A percentile compares a stretch with the other conserved stretches of the same genome.
phyloP scores from a whole-genome alignment of 2,329 filamentous ascomycete genomes.

The Gaeumannomyces sp. region DNA sequence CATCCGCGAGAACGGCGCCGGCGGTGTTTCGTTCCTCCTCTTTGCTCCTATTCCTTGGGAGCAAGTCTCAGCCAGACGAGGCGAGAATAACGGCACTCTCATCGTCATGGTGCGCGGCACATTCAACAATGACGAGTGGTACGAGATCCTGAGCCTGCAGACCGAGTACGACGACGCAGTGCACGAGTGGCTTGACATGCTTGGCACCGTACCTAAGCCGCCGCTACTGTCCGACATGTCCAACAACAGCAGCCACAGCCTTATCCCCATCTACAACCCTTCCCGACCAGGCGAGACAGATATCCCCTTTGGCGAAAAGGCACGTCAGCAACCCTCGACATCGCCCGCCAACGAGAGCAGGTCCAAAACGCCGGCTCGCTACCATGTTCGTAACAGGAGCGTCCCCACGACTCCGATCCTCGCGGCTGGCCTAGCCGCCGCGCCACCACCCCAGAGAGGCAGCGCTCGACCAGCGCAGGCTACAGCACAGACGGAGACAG shows the following conservation, averaged over 20 bases:
- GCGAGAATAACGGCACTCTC: constrained; percentile 64
- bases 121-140: constrained; percentile 62
- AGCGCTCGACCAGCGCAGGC: constrained; percentile 3
- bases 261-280: constrained; percentile 18
- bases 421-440: background rate
- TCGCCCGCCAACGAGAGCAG: constrained; percentile 18
- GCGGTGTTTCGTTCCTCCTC: constrained; percentile 68
- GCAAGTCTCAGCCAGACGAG: constrained; percentile 72
- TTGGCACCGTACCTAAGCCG: constrained; percentile 49
- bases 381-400: constrained; percentile 22
- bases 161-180: constrained; percentile 72
- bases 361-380: constrained; percentile 27
- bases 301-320: constrained; percentile 32
- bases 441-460: background rate
- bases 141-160: constrained; percentile 72
- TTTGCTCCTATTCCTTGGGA: constrained; percentile 79
- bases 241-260: background rate
- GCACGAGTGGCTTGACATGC: constrained; percentile 80
- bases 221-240: constrained; percentile 26
- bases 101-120: constrained; percentile 79
- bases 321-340: constrained; percentile 14
- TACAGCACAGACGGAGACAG: constrained; percentile 22
- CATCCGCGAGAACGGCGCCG: constrained; percentile 77
- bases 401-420: constrained; percentile 22
- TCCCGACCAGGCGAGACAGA: constrained; percentile 21